Evolutionary conservation across 352 stramenopile genomes (phyloP), one percentile per base, ranked within the genome.

Genomic region (Globisporangium acanthophoron): DNA sequence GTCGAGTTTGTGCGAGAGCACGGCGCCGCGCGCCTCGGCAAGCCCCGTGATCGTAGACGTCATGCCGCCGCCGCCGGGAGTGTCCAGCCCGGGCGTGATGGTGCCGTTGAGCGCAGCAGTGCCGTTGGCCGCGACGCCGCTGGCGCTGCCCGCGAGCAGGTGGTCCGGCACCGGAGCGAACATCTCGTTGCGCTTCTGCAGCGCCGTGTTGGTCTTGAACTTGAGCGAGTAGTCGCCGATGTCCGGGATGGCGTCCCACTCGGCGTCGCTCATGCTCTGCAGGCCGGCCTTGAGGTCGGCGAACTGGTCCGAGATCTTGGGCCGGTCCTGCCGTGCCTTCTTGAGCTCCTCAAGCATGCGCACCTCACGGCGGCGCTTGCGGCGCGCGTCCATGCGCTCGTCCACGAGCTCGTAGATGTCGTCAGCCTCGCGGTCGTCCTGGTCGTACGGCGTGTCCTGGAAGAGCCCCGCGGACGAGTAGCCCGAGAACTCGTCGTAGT

Each of bases 221-320:
- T 86, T 86, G 4, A 99, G 76, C 57, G 86, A 97, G 68, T 98
- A 90, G 82, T 99, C 97, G 18, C 96, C 96, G 51, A 98, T 96
- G 58, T 99, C 96, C 1, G 96, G 96, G 59, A 99, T 98, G 53
- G 80, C 77, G 39, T 98, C 90, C 97, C 97, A 99, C 61, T 98
- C 88, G 33, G 90, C 90, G 62, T 97, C 87, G 11, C 80, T 95
- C 64, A 99, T 95, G 56, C 64, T 77, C 45, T 87, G 74, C 37
- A 99, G 64, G 46, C 96, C 85, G 53, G 87, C 73, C 78, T 99
- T 99, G n/a, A 99, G 74, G 66, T 99, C 96, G 3, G 91, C 88
- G 67, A 99, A 99, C 76, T 99, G 96, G 71, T 98, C 93, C 46
- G 87, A 96, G 71, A 99, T 98, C 66, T 97, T 98, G 11, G 90